Evolutionary conservation across 768 basidiomycete genomes (phyloP).

Genomic region (Suillus hirtellus): DNA sequence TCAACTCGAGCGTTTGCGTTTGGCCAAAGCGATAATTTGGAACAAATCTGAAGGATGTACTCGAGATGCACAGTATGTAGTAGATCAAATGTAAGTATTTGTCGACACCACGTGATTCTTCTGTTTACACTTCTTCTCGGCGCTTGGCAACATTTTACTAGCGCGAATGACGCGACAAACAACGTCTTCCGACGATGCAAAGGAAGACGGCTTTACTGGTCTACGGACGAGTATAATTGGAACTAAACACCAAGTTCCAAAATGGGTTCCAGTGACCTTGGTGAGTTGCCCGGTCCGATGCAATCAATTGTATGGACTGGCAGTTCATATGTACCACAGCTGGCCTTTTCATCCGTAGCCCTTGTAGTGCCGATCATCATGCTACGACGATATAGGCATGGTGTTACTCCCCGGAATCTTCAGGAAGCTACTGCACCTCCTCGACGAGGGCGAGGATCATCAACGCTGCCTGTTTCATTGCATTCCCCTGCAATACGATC

Average conservation of each 20-base stretch:
- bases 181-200: slow-evolving; percentile 2
- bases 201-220: background rate
- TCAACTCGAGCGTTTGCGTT: background rate
- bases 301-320: background rate
- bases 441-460: slow-evolving; percentile 9
- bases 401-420: slow-evolving; percentile 2
- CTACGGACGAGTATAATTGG: slow-evolving; percentile 3
- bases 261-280: slow-evolving; percentile 12
- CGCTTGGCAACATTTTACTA: background rate
- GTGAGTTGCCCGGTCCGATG: slow-evolving; percentile 2
- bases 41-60: background rate
- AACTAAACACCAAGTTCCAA: background rate
- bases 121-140: background rate
- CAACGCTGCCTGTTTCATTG: background rate
- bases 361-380: slow-evolving; percentile 17
- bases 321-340: slow-evolving; percentile 8
- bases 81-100: background rate
- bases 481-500: background rate
- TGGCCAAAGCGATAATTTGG: background rate
- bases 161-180: slow-evolving; percentile 10
- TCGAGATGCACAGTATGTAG: too few species aligned
- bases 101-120: slow-evolving; percentile 5
- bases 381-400: slow-evolving; percentile 14
- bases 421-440: slow-evolving; percentile 10
- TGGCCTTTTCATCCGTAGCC: slow-evolving; percentile 17